These are phyloP conservation scores for Phoma sp. DNA, from an alignment of 2,329 filamentous ascomycete species.

Conservation along the genomic window DNA sequence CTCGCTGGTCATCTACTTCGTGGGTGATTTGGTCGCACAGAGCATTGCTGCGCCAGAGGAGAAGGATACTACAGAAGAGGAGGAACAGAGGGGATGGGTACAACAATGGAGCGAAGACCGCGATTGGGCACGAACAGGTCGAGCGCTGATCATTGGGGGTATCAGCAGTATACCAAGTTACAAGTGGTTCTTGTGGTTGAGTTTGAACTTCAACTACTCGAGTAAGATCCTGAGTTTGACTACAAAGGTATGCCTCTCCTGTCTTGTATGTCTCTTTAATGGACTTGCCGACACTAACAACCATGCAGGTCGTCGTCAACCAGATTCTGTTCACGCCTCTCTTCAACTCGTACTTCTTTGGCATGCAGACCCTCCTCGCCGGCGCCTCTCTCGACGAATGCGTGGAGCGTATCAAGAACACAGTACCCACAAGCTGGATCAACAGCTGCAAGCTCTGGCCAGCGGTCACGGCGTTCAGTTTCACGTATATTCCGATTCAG, in stretches of 20 bases:
- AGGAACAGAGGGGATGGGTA: constrained; percentile 46
- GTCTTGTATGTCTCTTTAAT: too few relatives aligned
- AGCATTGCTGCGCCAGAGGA: constrained; percentile 54
- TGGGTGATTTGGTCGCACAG: constrained; percentile 80
- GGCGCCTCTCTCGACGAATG: constrained; percentile 71
- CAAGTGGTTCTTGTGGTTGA: constrained; percentile 83
- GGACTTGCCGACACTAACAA: constrained; percentile 4
- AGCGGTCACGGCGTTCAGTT: constrained; percentile 82
- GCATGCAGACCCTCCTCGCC: constrained; percentile 55
- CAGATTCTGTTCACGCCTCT: constrained; percentile 79
- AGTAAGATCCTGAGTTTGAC: constrained; percentile 73
- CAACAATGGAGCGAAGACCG: constrained; percentile 52
- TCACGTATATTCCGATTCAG: constrained; percentile 80
- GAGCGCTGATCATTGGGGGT: constrained; percentile 77
- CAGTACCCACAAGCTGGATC: constrained; percentile 76
- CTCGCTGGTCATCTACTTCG: constrained; percentile 78
- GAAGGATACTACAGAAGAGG: constrained; percentile 18
- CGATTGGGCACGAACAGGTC: constrained; percentile 63
- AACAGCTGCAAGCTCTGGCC: constrained; percentile 92
- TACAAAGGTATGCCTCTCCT: constrained; percentile 60
- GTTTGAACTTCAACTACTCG: constrained; percentile 81
- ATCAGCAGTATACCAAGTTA: constrained; percentile 78
- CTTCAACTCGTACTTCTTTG: constrained; percentile 61
- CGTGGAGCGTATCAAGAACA: constrained; percentile 73
- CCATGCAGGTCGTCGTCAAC: constrained; percentile 70